phyloP scores from a whole-genome alignment of 768 basidiomycete genomes.

The Cantharellus anzutake region DNA sequence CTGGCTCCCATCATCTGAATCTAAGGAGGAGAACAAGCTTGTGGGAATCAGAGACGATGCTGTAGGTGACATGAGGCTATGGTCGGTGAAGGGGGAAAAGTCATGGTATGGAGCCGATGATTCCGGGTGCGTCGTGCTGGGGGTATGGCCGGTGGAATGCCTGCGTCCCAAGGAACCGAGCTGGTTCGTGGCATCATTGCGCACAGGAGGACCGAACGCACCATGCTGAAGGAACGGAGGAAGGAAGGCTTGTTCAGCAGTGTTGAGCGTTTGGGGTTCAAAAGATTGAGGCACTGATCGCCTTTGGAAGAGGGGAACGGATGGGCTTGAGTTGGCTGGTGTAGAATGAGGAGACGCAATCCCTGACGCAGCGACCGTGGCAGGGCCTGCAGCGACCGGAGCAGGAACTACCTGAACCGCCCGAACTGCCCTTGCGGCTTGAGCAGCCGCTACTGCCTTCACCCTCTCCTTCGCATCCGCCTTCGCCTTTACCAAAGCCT shows the following conservation, averaged over 20 bases:
- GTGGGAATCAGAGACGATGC: slow-evolving; percentile 36
- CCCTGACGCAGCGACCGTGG: too few relatives aligned
- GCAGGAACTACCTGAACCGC: too few relatives aligned
- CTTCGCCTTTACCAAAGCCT: slow-evolving; percentile 35
- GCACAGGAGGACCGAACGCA: not conserved
- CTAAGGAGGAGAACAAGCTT: slow-evolving; percentile 35
- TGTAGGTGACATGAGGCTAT: slow-evolving; percentile 20
- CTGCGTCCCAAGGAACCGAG: not conserved
- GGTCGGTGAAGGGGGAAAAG: slow-evolving; percentile 33
- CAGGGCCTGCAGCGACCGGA: too few relatives aligned
- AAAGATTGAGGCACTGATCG: not conserved
- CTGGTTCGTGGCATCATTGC: not conserved
- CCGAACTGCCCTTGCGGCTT: too few relatives aligned
- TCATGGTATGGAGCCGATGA: not conserved
- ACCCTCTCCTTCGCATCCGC: slow-evolving; percentile 26
- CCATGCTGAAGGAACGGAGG: not conserved
- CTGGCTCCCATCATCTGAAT: slow-evolving; percentile 11
- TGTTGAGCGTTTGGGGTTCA: not conserved
- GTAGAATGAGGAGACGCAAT: not conserved
- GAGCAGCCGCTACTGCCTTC: slow-evolving; percentile 23
- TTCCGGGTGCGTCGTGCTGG: not conserved
- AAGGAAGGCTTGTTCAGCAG: not conserved
- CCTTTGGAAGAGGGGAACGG: not conserved
- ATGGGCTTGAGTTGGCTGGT: not conserved
- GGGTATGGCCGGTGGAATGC: not conserved